Conservation (phyloP, 1,284 basidiomycete genomes). For the Puccinia polysora region DNA sequence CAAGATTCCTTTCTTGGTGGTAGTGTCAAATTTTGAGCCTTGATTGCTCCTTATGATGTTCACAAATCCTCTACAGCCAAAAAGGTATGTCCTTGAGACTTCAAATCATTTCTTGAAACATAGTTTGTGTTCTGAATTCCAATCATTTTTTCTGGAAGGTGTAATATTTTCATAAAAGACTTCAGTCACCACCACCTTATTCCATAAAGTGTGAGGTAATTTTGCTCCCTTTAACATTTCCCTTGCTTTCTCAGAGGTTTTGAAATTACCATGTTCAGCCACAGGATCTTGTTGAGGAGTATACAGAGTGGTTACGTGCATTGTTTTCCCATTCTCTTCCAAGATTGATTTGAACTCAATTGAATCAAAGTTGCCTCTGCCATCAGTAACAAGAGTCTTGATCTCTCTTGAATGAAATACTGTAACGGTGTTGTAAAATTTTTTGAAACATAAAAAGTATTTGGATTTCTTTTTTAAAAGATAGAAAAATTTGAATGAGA, state of each 20-base stretch:
- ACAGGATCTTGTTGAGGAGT: conserved; percentile 53
- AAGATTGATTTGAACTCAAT: too few species aligned
- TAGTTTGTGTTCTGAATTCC: background rate
- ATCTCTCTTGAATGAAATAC: too few species aligned
- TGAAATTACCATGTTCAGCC: conserved; percentile 50
- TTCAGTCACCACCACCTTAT: conserved; percentile 50
- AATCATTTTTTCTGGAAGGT: conserved; percentile 22
- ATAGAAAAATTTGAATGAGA: too few species aligned
- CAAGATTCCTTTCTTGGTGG: background rate
- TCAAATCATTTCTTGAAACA: background rate
- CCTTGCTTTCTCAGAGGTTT: conserved; percentile 48
- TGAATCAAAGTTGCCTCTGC: too few species aligned
- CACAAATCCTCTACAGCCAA: background rate
- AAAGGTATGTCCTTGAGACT: background rate
- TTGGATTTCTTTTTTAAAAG: too few species aligned
- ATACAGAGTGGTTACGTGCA: conserved; percentile 54
- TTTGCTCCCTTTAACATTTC: conserved; percentile 49
- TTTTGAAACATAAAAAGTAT: too few species aligned
- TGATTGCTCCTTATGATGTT: background rate
- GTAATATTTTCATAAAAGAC: conserved; percentile 53
- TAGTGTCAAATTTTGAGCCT: background rate
- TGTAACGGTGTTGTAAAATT: too few species aligned
- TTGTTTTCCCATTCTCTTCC: too few species aligned
- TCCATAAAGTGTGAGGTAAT: conserved; percentile 52
- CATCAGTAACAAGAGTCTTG: too few species aligned